These are phyloP conservation scores for Colletotrichum graminicola DNA, from an alignment of 2,329 filamentous ascomycete genomes.

Conservation along the genomic window DNA sequence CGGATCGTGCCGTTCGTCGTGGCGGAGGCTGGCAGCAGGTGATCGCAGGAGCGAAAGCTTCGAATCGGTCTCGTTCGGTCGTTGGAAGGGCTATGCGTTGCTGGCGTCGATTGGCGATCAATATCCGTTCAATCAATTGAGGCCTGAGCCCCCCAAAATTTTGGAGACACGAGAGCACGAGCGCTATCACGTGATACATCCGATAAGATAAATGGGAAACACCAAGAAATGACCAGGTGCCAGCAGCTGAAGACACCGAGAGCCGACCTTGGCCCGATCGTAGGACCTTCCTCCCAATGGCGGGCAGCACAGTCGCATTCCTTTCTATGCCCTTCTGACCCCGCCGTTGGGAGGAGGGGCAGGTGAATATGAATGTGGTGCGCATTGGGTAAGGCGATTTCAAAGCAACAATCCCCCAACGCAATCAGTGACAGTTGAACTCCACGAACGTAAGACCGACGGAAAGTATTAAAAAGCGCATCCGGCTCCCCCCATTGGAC, in stretches of 20 bases:
- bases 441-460: conserved; percentile 9
- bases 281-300: background rate
- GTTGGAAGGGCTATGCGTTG: conserved; percentile 33
- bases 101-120: conserved; percentile 19
- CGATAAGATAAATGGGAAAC: conserved; percentile 24
- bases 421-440: conserved; percentile 35
- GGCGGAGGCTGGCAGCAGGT: conserved; percentile 20
- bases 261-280: conserved; percentile 21
- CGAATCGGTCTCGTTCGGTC: conserved; percentile 18
- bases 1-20: background rate
- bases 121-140: conserved; percentile 17
- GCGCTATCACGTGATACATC: background rate
- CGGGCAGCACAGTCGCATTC: conserved; percentile 3
- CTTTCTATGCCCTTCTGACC: background rate
- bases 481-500: conserved; percentile 18
- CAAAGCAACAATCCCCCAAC: conserved; percentile 53
- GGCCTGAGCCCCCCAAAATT: conserved; percentile 33
- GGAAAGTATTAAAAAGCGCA: conserved; percentile 37
- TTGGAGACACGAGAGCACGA: conserved; percentile 31
- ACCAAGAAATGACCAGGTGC: background rate
- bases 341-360: conserved; percentile 17
- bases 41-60: conserved; percentile 42
- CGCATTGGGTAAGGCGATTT: conserved; percentile 47
- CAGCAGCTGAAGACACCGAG: conserved; percentile 15
- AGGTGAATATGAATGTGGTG: background rate